Percentiles rank a stretch among this genome's conserved stretches.
These are phyloP conservation scores for Rhododendron mucronatum DNA, from an alignment of 148 eudicot species.

Conservation along the genomic window DNA sequence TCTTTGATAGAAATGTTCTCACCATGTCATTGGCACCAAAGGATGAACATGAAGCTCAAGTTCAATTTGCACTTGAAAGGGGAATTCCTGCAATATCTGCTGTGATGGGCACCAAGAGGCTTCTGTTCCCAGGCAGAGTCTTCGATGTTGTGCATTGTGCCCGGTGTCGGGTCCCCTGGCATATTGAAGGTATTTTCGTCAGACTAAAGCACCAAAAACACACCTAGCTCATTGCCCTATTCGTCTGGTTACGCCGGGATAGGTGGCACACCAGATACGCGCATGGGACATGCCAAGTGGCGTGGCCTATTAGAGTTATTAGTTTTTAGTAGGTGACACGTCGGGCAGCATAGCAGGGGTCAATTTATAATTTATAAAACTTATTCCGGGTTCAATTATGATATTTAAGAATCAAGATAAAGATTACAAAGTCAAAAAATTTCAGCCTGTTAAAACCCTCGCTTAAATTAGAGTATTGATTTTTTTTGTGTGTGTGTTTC, in stretches of 20 bases:
- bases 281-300: background rate
- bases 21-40: constrained; percentile 89
- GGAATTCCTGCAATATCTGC: constrained; percentile 93
- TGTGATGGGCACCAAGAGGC: constrained; percentile 92
- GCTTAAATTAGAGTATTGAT: background rate
- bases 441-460: background rate
- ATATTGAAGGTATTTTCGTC: constrained; percentile 66
- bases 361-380: background rate
- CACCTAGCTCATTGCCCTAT: background rate
- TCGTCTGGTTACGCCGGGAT: background rate
- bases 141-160: constrained; percentile 94
- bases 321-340: background rate
- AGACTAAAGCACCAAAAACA: background rate
- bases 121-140: constrained; percentile 76
- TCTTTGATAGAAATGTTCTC: constrained; percentile 39
- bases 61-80: constrained; percentile 66
- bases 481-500: background rate
- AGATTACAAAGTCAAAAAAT: background rate
- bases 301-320: background rate
- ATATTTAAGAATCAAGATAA: background rate
- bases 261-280: background rate
- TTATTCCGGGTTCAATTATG: background rate
- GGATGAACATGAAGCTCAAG: constrained; percentile 95
- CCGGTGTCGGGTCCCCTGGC: constrained; percentile 94
- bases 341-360: background rate